Evolutionary conservation across 1,139 yeast species (phyloP), one percentile per base, ranked within the genome.

Genomic region (Zygoascus hellenicus): DNA sequence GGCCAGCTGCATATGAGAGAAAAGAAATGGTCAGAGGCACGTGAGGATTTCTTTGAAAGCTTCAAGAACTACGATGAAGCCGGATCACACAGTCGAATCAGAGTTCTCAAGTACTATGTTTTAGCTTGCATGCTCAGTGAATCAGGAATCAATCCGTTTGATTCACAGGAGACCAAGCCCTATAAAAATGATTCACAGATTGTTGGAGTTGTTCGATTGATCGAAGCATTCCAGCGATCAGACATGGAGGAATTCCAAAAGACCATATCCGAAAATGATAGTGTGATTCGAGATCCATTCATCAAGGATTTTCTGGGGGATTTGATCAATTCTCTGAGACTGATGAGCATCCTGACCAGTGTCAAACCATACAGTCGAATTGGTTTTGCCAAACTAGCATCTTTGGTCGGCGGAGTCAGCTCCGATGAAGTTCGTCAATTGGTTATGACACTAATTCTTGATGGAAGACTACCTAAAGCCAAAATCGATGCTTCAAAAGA

Each of bases 61-160:
- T 86, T 86, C 64, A 81, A 82, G 56, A 81, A 77, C 54, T 85
- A 80, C 62, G 94, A 86, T 61, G 95, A 85, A 63, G 83, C 87
- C 26, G 95, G 94, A 1, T 79, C 84, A 48, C 63, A 70, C 16
- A 69, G 69, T 43, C 74, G 86, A 50, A 69, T 75, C 31, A 62
- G 65, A 22, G 77, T 81, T 3, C 69, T 86, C 53, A 78, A 79
- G 54, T 82, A 81, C 61, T 72, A 81, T 53, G 79, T 81, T 2
- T 61, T 85, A 9, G 77, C 87, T 28, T 79, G 84, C 7, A 69
- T 85, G 53, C 65, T 86, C 42, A 76, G 85, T 13, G 82, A 79
- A 52, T 77, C 78, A 48, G 75, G 71, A 45, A 78, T 84, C 51
- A 80, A 82, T 56, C 88, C 89, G 0, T 83, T 84, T 59, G 77